phyloP scores from a whole-genome alignment of 2,329 filamentous ascomycete genomes.

The Xylariaceae sp. region DNA sequence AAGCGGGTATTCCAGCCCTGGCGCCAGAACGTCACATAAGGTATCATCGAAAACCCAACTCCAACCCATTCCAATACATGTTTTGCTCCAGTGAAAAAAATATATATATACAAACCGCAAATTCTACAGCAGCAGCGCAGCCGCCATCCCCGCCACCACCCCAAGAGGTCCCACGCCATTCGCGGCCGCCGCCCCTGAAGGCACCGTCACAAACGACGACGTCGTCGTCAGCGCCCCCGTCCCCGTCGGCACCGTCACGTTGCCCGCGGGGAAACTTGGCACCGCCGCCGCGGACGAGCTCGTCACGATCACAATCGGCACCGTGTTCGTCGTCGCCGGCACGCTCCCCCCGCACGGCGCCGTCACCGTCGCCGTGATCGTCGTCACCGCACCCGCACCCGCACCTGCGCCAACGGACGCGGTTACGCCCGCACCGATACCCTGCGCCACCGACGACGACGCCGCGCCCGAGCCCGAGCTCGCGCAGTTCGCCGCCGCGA shows the following conservation, averaged over 20 bases:
- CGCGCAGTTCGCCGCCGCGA: constrained; percentile 14
- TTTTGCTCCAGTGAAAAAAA: background rate
- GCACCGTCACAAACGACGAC: constrained; percentile 8
- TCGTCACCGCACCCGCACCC: background rate
- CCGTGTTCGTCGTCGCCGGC: background rate
- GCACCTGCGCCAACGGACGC: too few species aligned
- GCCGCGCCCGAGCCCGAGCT: background rate
- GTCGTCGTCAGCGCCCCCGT: constrained; percentile 14
- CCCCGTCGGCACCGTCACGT: constrained; percentile 13
- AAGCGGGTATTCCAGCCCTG: background rate
- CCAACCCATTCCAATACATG: background rate
- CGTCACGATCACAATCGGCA: background rate
- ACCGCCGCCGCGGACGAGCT: constrained; percentile 1
- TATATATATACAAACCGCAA: background rate
- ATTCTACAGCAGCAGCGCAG: constrained; percentile 18
- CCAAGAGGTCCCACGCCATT: constrained; percentile 17
- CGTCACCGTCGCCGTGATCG: constrained; percentile 15
- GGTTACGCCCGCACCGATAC: too few species aligned
- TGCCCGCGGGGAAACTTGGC: constrained; percentile 7
- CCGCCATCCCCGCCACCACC: constrained; percentile 17
- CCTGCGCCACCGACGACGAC: background rate
- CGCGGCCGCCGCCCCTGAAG: constrained; percentile 3
- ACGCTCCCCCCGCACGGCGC: constrained; percentile 7
- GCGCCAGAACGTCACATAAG: background rate
- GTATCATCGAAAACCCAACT: too few species aligned